A percentile compares a stretch with the other conserved stretches of the same genome.
Evolutionary conservation across 1,139 yeast species (phyloP).

Genomic region (Blastobotrys capitulatus): DNA sequence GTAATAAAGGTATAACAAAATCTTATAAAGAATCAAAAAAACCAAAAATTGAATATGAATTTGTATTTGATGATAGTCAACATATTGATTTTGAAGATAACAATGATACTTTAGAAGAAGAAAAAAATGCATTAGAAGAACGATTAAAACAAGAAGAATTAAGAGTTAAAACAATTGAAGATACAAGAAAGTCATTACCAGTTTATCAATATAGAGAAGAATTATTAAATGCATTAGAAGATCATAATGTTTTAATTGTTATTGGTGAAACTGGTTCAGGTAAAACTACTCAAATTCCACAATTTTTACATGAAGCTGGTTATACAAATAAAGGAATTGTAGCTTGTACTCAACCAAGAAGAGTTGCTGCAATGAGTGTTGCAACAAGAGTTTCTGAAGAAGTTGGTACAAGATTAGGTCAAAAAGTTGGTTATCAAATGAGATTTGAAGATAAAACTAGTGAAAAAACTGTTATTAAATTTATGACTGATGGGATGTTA

Average conservation of each 20-base stretch:
- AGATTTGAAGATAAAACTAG: constrained; percentile 77
- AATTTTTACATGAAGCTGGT: constrained; percentile 79
- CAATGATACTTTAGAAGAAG: constrained; percentile 27
- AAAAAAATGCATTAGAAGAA: constrained; percentile 29
- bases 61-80: constrained; percentile 77
- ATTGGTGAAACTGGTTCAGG: constrained; percentile 99
- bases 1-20: constrained; percentile 39
- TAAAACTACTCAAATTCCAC: constrained; percentile 93
- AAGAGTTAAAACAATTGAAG: constrained; percentile 40
- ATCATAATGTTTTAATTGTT: constrained; percentile 73
- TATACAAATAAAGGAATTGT: constrained; percentile 54
- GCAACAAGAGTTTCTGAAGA: constrained; percentile 91
- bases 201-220: constrained; percentile 61
- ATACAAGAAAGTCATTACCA: constrained; percentile 63
- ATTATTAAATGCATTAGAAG: constrained; percentile 55
- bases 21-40: constrained; percentile 31
- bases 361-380: constrained; percentile 94
- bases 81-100: constrained; percentile 58
- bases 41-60: constrained; percentile 54
- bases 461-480: constrained; percentile 63
- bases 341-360: constrained; percentile 93
- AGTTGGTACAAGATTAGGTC: constrained; percentile 64
- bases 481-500: constrained; percentile 93
- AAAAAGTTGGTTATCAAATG: constrained; percentile 79
- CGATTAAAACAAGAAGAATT: constrained; percentile 40